Evolutionary conservation across 768 basidiomycete species (phyloP), one percentile per base, ranked within the genome.

Genomic region (Austroboletus festivus): DNA sequence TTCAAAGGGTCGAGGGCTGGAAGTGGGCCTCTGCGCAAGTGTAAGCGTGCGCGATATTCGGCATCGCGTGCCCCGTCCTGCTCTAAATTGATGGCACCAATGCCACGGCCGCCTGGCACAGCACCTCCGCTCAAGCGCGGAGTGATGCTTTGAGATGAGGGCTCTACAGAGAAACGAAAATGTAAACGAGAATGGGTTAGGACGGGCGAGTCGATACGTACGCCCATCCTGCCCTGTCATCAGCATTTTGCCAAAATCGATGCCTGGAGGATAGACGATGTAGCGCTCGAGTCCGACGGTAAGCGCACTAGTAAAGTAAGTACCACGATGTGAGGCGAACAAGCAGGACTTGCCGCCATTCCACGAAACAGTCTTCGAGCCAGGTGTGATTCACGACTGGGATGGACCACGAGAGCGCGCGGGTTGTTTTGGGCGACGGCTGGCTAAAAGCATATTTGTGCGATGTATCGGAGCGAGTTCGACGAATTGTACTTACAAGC

Each of bases 301-400:
- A 48, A 89, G 71, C 28, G 77, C 74, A 16, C 67, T 68, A 9
- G 18, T 31, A 2, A 15, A 35, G 35, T 19, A 19, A 34, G 33
- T 5, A 41, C 10, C 26, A 3, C 18, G 40, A 38, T 13, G 35
- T 1, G 7, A 6, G 33, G 6, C n/a, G 9, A 35, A 9, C 0
- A n/a, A 30, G 8, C 10, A 22, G 5, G 30, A 28, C 51, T 39
- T 35, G 62, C 40, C 78, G 77, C 93, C 93, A 96, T 44, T 82
- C 75, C 19, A 82, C 68, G 60, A 93, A 88, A 62, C 90, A 94
- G 52, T 93, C 90, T 60, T 96, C 93, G 3, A 96, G 74, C 91
- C 92, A 96, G 0, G 78, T 76, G 57, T 97, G 93, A 56, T 93
- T 95, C 11, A 94, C 86, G 48, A 93, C 74, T 0, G 91, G 85